phyloP scores from a whole-genome alignment of 176 grass and related monocot species.

The Carex littledalei region DNA sequence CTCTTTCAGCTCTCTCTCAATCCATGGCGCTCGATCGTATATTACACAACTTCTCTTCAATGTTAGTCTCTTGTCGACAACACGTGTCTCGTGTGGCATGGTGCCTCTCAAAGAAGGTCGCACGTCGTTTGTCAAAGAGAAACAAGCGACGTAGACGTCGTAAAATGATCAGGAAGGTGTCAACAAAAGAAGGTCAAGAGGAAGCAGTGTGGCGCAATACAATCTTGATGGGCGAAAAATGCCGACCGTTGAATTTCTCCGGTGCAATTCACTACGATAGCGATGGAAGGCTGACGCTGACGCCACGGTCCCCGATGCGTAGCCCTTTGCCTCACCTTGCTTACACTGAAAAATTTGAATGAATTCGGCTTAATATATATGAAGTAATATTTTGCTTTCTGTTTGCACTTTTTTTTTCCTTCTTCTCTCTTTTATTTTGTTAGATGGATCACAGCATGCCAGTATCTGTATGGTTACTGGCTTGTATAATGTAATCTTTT shows the following conservation, averaged over 20 bases:
- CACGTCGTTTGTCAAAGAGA: background rate
- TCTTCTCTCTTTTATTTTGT: background rate
- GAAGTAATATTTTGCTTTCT: background rate
- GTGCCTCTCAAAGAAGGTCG: background rate
- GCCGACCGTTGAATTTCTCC: conserved; percentile 50
- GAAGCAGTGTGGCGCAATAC: conserved; percentile 41
- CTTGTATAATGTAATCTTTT: background rate
- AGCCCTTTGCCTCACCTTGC: conserved; percentile 6
- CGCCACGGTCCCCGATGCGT: conserved; percentile 11
- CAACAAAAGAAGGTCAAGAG: background rate
- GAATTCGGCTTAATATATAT: background rate
- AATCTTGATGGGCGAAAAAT: conserved; percentile 57
- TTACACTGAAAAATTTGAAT: background rate
- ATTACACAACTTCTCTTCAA: conserved; percentile 22
- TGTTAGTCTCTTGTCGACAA: conserved; percentile 22
- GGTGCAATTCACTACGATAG: conserved; percentile 59
- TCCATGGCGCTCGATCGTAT: conserved; percentile 27
- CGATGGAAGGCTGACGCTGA: conserved; percentile 29
- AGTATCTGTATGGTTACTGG: background rate
- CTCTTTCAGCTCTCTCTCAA: background rate
- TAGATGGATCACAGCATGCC: background rate
- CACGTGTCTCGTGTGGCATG: conserved; percentile 15
- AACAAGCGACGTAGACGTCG: background rate
- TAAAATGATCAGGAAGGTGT: background rate
- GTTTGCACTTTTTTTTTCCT: background rate